Percentiles rank a stretch among this genome's conserved stretches.
phyloP scores from a whole-genome alignment of 2,329 filamentous ascomycete genomes.

The Sclerotinia sclerotiorum region DNA sequence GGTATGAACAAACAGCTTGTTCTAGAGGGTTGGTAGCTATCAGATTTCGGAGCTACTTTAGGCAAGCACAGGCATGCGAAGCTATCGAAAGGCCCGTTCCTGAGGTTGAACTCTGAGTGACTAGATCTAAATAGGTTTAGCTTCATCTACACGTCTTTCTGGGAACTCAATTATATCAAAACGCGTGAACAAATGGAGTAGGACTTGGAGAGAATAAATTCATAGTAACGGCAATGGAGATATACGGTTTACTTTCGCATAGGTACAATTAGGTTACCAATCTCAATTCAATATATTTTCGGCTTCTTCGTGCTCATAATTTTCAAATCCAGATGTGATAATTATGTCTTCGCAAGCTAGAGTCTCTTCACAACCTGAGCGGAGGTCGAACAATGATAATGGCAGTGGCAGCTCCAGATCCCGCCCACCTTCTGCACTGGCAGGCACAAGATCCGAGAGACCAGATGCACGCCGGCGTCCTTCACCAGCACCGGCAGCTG shows the following conservation, averaged over 20 bases:
- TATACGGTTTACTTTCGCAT: constrained; percentile 17
- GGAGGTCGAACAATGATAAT: constrained; percentile 37
- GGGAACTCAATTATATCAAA: constrained; percentile 20
- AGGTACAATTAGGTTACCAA: constrained; percentile 9
- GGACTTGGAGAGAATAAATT: constrained; percentile 9
- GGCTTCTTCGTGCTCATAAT: constrained; percentile 15
- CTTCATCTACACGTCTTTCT: constrained; percentile 15
- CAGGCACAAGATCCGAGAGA: constrained; percentile 30
- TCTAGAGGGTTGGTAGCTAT: constrained; percentile 22
- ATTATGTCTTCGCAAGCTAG: constrained; percentile 41
- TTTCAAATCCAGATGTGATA: constrained; percentile 34
- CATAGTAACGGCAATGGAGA: constrained; percentile 16
- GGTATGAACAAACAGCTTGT: constrained; percentile 20
- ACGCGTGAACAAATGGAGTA: constrained; percentile 16
- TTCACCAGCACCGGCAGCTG: constrained; percentile 34
- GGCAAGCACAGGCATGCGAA: constrained; percentile 26
- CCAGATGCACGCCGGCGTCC: constrained; percentile 33
- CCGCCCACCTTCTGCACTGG: constrained; percentile 36
- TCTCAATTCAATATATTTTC: constrained; percentile 5
- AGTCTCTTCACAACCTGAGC: constrained; percentile 38
- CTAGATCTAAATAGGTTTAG: constrained; percentile 16
- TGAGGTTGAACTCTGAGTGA: constrained; percentile 1
- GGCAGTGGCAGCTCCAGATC: constrained; percentile 36
- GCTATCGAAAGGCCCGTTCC: constrained; percentile 19
- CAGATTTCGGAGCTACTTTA: constrained; percentile 22